Conservation (phyloP, 306 rosid genomes). For the Cucurbita pepo region DNA sequence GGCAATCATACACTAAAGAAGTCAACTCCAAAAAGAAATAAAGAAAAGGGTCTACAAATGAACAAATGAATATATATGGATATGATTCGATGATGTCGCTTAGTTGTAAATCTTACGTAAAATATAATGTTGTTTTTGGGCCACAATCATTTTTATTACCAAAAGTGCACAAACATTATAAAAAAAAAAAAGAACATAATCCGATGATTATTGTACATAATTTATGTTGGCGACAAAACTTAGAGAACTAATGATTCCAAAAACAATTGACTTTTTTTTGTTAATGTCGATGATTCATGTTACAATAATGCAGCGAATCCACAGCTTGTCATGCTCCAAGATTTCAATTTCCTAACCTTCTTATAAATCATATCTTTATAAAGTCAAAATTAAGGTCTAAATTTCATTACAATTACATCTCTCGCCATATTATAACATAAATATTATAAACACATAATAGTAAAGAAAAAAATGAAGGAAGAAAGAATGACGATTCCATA, state of each 20-base stretch:
- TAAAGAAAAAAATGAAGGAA: too few relatives aligned
- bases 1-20: too few relatives aligned
- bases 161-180: background rate
- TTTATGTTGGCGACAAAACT: background rate
- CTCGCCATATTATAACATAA: background rate
- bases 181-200: background rate
- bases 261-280: background rate
- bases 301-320: background rate
- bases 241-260: background rate
- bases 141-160: background rate
- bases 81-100: background rate
- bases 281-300: background rate
- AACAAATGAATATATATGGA: background rate
- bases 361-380: background rate
- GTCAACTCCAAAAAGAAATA: background rate
- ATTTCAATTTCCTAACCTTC: background rate
- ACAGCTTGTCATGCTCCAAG: background rate
- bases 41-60: background rate
- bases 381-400: background rate
- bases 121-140: background rate
- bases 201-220: background rate
- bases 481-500: too few relatives aligned
- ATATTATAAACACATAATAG: too few relatives aligned
- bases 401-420: background rate
- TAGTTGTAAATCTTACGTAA: background rate